Base-by-base conservation (phyloP, 441 rosid species). In the Jatropha podagrica region DNA sequence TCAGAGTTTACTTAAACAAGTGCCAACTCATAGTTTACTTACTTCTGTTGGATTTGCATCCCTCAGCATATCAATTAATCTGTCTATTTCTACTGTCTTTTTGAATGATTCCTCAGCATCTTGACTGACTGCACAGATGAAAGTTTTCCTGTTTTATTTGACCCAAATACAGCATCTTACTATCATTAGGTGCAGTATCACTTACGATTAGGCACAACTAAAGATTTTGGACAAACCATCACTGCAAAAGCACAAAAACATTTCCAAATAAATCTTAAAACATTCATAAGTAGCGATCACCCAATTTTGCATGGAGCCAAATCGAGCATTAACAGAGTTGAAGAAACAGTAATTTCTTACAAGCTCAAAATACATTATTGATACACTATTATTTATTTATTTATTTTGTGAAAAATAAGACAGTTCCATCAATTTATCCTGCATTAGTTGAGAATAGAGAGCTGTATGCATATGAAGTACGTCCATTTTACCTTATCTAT, bases 41-140 rank as follows among this genome's bases (percentile, higher is more conserved):
- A 91, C 98, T 87, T 93, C 90, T 59, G 73, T 79, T 5, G 92
- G 93, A 87, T 79, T 93, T 27, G 94, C 96, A 81, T 91, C 91
- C 83, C 84, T 85, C 81, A 93, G 86, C 67, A 82, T 79, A 79
- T 91, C 98, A 5, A 92, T 95, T 84, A 93, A 87, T 76, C 78
- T 83, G 81, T 95, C 99, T 63, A 89, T 82, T 88, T 86, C 94
- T 7, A 95, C 93, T 49, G 97, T 93, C 92, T 90, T 95, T 86
- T 87, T 93, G 80, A 95, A 95, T 59, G 96, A 90, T 78, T 85
- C 96, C 80, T 95, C 97, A 41, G 94, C 90, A 83, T 84, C 93
- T 81, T 85, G 84, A 81, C 84, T 84, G 91, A 83, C 96, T 88
- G 95, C 92, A 92, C 85, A 88, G 55, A 90, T 86, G 83, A 90